Evolutionary conservation across 768 basidiomycete species (phyloP).

Genomic region (Ramaria rubella): DNA sequence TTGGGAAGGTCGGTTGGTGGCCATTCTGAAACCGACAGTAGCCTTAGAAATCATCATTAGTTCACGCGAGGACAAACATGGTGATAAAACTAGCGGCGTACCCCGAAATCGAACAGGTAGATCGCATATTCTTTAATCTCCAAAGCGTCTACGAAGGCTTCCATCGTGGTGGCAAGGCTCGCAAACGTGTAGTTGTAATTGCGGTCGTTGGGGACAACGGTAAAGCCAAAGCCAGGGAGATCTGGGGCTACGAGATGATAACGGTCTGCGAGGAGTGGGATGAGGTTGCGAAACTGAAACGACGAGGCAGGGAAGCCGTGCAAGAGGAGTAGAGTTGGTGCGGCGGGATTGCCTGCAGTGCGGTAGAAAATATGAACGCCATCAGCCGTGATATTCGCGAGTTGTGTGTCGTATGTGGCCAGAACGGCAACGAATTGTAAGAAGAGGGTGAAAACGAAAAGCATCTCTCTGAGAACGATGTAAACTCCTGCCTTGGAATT

Average conservation of each 20-base stretch:
- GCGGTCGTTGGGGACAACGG: constrained; percentile 32
- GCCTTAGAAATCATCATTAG: constrained; percentile 13
- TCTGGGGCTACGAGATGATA: constrained; percentile 47
- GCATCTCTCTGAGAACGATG: too few species aligned
- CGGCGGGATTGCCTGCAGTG: constrained; percentile 28
- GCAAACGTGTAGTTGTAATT: constrained; percentile 38
- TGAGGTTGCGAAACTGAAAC: constrained; percentile 43
- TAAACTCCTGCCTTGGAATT: too few species aligned
- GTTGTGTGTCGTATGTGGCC: too few species aligned
- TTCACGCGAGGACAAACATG: neutral
- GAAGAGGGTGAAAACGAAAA: too few species aligned
- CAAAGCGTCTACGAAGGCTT: constrained; percentile 35
- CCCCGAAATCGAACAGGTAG: constrained; percentile 48
- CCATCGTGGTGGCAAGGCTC: constrained; percentile 33
- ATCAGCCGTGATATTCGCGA: constrained; percentile 25
- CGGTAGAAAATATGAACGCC: constrained; percentile 40
- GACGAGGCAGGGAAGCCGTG: constrained; percentile 48
- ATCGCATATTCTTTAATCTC: constrained; percentile 33
- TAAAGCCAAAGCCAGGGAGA: constrained; percentile 46
- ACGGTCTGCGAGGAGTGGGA: constrained; percentile 32
- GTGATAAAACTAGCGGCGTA: constrained; percentile 14
- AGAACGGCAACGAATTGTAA: too few species aligned
- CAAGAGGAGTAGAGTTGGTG: constrained; percentile 35
- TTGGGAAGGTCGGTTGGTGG: constrained; percentile 34
- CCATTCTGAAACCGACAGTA: constrained; percentile 25